A percentile compares a stretch with the other conserved stretches of the same genome.
phyloP scores from a whole-genome alignment of 371 early-diverging fungal genomes.

The Mucor velutinosus region DNA sequence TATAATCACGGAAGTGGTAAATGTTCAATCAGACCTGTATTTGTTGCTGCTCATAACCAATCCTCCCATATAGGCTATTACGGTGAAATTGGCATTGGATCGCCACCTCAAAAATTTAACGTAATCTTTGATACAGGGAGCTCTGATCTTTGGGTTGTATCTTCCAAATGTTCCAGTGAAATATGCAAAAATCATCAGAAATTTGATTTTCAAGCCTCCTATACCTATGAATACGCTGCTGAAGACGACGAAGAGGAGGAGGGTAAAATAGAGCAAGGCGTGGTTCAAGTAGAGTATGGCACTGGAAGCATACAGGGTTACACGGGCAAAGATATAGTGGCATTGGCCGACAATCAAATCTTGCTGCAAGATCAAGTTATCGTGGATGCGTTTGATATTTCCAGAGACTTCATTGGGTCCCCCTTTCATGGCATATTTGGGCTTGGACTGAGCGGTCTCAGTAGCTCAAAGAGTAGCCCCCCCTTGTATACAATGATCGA shows the following conservation, averaged over 20 bases:
- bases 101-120: slow-evolving; percentile 67
- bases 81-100: slow-evolving; percentile 65
- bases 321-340: slow-evolving; percentile 53
- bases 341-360: slow-evolving; percentile 44
- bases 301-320: slow-evolving; percentile 59
- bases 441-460: slow-evolving; percentile 60
- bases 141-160: slow-evolving; percentile 88
- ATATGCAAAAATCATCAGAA: slow-evolving; percentile 37
- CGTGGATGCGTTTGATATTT: slow-evolving; percentile 56
- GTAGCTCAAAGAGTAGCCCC: slow-evolving; percentile 24
- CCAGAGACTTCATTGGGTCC: slow-evolving; percentile 57
- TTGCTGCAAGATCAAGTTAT: slow-evolving; percentile 48
- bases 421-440: slow-evolving; percentile 76
- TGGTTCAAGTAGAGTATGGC: slow-evolving; percentile 65
- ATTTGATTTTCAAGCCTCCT: slow-evolving; percentile 16
- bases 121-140: slow-evolving; percentile 82
- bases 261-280: slow-evolving; percentile 7
- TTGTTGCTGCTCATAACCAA: background rate
- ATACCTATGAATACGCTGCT: background rate
- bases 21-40: background rate
- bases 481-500: slow-evolving; percentile 76
- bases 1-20: slow-evolving; percentile 51
- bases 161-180: slow-evolving; percentile 80
- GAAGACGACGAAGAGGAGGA: slow-evolving; percentile 5
- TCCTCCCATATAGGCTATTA: slow-evolving; percentile 54